Base-by-base conservation (phyloP, 2,329 filamentous ascomycete species). In the Xylaria sp. region DNA sequence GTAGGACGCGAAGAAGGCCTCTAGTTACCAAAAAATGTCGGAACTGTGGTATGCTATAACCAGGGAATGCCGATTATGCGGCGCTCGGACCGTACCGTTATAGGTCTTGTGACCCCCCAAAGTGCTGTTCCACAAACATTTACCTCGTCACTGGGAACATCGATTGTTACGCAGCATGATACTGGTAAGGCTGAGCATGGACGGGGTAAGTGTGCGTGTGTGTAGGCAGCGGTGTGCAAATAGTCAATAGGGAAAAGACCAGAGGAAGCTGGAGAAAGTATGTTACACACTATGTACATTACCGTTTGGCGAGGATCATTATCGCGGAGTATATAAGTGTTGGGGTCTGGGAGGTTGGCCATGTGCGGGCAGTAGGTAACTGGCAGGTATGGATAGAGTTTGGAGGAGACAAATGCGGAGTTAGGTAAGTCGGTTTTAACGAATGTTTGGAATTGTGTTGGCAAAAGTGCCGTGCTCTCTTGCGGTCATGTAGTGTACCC, bases 41-140 rank as follows among this genome's bases (percentile, higher is more conserved):
- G 48, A 44, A 37, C 20, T 15, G 41, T 7, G 46, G 46, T 3
- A 39, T 37, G 20, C 28, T 55, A 63, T 44, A 9, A 63, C 7
- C 25, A 55, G 60, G 50, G 48, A 41, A 54, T 50, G n/a, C 20
- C 18, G 41, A n/a, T 28, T 54, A 28, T 52, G 59, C 28, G 20
- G 59, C 48, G 60, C 60, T 68, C 41, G 56, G 66, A 65, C 66
- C 41, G 50, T 57, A 54, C 32, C 37, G 28, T 55, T 68, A 44
- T 64, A 39, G n/a, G 41, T 34, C 15, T 34, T 54, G 39, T 51
- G 18, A 37, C 25, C 39, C 34, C 15, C 34, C 20, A 23, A 44
- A 32, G 15, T 20, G n/a, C 10, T n/a, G 23, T 67, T 54, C 23
- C n/a, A 58, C 39, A 55, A 25, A n/a, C 10, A 60, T 32, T 25